Evolutionary conservation across 2,329 filamentous ascomycete genomes (phyloP).

Genomic region (Spiromastix sp.): DNA sequence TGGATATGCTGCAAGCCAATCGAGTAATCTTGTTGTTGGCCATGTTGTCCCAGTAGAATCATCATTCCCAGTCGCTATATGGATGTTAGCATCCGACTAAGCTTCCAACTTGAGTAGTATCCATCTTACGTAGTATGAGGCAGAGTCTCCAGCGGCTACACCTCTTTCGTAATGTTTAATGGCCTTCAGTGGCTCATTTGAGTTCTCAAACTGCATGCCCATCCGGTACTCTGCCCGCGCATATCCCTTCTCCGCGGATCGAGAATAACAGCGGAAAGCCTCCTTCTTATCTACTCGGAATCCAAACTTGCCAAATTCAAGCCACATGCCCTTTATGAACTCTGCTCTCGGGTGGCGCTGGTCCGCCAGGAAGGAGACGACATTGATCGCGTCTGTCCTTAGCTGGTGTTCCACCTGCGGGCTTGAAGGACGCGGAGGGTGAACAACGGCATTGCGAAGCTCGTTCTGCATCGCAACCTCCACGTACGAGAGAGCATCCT

Average conservation of each 20-base stretch:
- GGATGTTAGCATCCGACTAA: conserved; percentile 5
- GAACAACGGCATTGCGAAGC: conserved; percentile 51
- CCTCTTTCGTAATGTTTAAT: conserved; percentile 83
- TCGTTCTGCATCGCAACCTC: conserved; percentile 73
- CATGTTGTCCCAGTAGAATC: conserved; percentile 87
- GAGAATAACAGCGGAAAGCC: conserved; percentile 76
- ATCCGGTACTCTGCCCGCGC: conserved; percentile 89
- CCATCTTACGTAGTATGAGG: conserved; percentile 56
- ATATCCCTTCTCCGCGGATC: conserved; percentile 78
- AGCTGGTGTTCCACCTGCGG: conserved; percentile 84
- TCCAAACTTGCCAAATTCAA: conserved; percentile 95
- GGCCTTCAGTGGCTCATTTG: conserved; percentile 83
- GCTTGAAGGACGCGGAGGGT: conserved; percentile 59
- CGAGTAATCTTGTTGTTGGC: conserved; percentile 70
- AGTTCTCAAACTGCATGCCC: conserved; percentile 95
- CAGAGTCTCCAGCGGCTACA: conserved; percentile 71
- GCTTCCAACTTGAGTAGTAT: no score
- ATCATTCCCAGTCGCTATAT: conserved; percentile 87
- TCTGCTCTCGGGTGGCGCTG: conserved; percentile 89
- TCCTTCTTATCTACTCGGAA: conserved; percentile 87
- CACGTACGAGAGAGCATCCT: conserved; percentile 81
- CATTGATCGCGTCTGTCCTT: conserved; percentile 78
- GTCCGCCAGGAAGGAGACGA: conserved; percentile 78
- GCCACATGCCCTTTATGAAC: conserved; percentile 92
- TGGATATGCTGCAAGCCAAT: conserved; percentile 73